Evolutionary conservation across 2,329 filamentous ascomycete species (phyloP), one percentile per base, ranked within the genome.

Genomic region (Hymenoscyphus linearis): DNA sequence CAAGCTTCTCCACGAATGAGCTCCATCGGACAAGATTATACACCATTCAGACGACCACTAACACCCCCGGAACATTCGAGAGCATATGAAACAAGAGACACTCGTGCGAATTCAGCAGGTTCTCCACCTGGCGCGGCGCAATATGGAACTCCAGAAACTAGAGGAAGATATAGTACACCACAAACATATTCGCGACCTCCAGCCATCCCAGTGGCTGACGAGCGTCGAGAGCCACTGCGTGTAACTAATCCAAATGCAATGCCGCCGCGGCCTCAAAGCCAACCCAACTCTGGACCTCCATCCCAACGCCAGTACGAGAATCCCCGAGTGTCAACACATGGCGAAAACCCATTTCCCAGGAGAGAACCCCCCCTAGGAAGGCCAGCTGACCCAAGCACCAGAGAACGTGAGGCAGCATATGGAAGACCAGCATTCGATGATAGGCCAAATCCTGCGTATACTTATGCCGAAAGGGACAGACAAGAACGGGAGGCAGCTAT

Each of bases 61-160:
- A 91, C 88, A 0, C 89, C 89, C n/a, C 89, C 89, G n/a, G 88
- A 91, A 52, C 85, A 86, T 63, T 78, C 81, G 54, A 80, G 83
- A 68, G 76, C 77, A 60, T 84, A 85, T 75, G 79, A 85, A 73
- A 65, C 61, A 55, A 70, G 59, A 68, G 77, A 66, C 72, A 75
- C 67, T 71, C 70, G 65, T 78, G 64, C 76, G 26, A 73, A 70
- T 40, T 72, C 67, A 59, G 69, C 67, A 52, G 69, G 68, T 13
- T 74, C 70, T 35, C 72, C 69, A 26, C 75, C 44, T 76, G 81
- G 68, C 76, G 75, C 26, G 74, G 75, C 64, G 76, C 71, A 62
- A 70, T 80, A 66, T 76, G 75, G 59, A 73, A 85, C 84, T 0
- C 84, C 83, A 27, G 85, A 86, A 65, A 71, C 82, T 18, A 80